These are phyloP conservation scores for Rhodosporidiobolus odoratus DNA, from an alignment of 768 basidiomycete genomes.

Conservation along the genomic window DNA sequence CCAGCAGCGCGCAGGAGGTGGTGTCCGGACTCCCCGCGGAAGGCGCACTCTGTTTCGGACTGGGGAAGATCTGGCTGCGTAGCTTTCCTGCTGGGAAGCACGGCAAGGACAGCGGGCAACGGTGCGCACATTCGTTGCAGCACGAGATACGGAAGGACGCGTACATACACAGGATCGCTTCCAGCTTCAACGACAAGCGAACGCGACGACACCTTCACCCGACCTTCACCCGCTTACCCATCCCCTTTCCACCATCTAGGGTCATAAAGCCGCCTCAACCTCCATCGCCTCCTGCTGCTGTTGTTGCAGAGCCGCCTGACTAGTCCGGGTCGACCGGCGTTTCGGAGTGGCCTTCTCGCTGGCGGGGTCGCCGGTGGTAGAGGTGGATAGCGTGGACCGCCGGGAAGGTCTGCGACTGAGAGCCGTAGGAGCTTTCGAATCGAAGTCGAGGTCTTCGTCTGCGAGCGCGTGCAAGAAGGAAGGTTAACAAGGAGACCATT, in stretches of 20 bases:
- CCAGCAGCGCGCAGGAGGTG: no score
- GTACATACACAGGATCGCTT: no score
- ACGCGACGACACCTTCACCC: background rate
- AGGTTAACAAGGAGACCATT: background rate
- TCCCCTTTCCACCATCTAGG: background rate
- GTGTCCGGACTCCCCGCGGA: no score
- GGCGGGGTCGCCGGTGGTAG: background rate
- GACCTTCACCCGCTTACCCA: background rate
- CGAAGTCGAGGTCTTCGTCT: slow-evolving; percentile 35
- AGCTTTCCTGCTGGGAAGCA: no score
- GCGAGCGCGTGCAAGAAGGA: background rate
- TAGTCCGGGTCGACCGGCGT: slow-evolving; percentile 8
- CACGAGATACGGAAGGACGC: background rate
- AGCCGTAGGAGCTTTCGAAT: background rate
- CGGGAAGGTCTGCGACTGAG: slow-evolving; percentile 1
- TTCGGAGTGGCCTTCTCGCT: background rate
- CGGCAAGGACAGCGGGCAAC: no score
- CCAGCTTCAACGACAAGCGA: background rate
- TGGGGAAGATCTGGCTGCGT: no score
- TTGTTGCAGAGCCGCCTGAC: background rate
- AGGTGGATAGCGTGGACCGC: background rate
- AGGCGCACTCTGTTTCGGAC: no score
- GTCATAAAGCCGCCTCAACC: slow-evolving; percentile 8
- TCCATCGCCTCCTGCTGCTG: slow-evolving; percentile 25
- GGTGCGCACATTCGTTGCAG: background rate